A percentile compares a stretch with the other conserved stretches of the same genome.
These are phyloP conservation scores for Carex pumila DNA, from an alignment of 176 grass and related monocot species.

Conservation along the genomic window DNA sequence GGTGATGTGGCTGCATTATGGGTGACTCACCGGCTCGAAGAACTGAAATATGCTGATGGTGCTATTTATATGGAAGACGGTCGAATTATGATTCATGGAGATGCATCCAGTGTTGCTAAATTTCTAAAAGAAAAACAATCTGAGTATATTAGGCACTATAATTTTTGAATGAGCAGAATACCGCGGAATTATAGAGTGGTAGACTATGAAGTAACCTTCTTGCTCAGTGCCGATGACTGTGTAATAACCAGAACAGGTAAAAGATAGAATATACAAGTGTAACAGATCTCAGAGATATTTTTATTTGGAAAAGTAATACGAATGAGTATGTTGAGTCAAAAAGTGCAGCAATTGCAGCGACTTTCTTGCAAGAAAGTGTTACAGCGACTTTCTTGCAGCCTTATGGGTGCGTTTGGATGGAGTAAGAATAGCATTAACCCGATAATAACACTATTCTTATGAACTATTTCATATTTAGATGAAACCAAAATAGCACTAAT, in stretches of 20 bases:
- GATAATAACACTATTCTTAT: too few species aligned
- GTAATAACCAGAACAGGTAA: not conserved
- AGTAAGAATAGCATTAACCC: too few species aligned
- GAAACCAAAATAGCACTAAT: too few species aligned
- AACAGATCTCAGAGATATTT: not conserved
- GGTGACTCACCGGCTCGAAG: constrained; percentile 95
- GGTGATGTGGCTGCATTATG: constrained; percentile 78
- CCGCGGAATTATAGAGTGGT: not conserved
- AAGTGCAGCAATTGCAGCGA: too few species aligned
- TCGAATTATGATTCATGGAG: constrained; percentile 55
- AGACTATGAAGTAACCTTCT: too few species aligned
- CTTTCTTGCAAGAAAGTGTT: too few species aligned
- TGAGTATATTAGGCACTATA: constrained; percentile 44
- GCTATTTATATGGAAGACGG: constrained; percentile 98
- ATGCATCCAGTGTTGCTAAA: constrained; percentile 42
- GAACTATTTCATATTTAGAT: too few species aligned
- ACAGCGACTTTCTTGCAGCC: too few species aligned
- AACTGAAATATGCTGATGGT: constrained; percentile 87
- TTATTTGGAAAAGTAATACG: too few species aligned
- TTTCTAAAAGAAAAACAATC: constrained; percentile 80
- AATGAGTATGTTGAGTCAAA: too few species aligned
- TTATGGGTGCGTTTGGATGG: too few species aligned
- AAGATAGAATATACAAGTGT: not conserved
- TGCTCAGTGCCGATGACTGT: too few species aligned
- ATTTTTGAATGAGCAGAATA: constrained; percentile 29